phyloP scores from a whole-genome alignment of 805 yeast genomes.

The Priceomyces haplophilus region DNA sequence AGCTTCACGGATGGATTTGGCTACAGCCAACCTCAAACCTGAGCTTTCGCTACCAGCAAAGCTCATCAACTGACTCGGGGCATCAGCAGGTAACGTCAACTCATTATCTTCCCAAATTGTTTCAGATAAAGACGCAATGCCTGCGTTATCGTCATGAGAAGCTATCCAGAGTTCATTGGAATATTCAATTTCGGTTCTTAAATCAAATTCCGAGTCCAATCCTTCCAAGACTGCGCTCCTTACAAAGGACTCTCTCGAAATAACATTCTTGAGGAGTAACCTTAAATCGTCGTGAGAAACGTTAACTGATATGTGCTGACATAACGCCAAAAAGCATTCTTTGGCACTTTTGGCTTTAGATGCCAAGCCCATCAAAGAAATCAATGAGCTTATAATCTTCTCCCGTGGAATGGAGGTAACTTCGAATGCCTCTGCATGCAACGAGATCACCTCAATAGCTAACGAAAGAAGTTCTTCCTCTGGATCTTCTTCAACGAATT shows the following conservation, averaged over 20 bases:
- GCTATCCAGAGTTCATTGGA: conserved; percentile 76
- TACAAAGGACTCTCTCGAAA: conserved; percentile 67
- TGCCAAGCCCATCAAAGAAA: conserved; percentile 68
- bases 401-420: conserved; percentile 68
- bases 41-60: conserved; percentile 56
- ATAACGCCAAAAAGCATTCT: conserved; percentile 74
- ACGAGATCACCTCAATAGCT: conserved; percentile 69
- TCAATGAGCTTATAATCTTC: conserved; percentile 56
- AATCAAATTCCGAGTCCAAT: conserved; percentile 76
- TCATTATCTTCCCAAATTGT: conserved; percentile 85
- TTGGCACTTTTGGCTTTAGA: conserved; percentile 77
- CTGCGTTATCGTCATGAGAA: conserved; percentile 66
- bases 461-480: conserved; percentile 83
- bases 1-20: conserved; percentile 66
- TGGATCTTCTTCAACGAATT: conserved; percentile 77
- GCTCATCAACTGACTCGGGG: conserved; percentile 46
- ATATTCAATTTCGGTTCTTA: conserved; percentile 43
- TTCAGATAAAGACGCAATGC: conserved; percentile 60
- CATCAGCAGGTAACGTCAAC: conserved; percentile 43
- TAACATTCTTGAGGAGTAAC: conserved; percentile 52
- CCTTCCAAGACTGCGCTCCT: conserved; percentile 79
- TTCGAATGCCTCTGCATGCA: conserved; percentile 66
- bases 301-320: conserved; percentile 71
- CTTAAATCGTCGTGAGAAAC: conserved; percentile 55
- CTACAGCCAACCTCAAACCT: conserved; percentile 70